Evolutionary conservation across 1,139 yeast species (phyloP).

Genomic region (Candida sp.): DNA sequence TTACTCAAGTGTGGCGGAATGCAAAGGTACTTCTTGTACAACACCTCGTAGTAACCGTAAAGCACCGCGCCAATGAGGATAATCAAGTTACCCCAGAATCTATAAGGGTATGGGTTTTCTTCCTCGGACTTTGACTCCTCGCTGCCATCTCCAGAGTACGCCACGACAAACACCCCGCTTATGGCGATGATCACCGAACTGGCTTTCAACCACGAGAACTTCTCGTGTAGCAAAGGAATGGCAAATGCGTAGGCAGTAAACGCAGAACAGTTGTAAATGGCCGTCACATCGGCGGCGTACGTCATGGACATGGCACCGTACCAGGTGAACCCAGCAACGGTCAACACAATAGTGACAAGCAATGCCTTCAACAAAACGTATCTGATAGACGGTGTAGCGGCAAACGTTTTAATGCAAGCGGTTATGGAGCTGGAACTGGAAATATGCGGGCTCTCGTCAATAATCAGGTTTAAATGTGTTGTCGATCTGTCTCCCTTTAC

Average conservation of each 20-base stretch:
- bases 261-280: constrained; percentile 89
- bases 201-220: constrained; percentile 66
- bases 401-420: constrained; percentile 39
- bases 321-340: constrained; percentile 86
- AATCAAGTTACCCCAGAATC: constrained; percentile 72
- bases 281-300: constrained; percentile 86
- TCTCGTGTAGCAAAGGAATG: constrained; percentile 71
- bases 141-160: constrained; percentile 64
- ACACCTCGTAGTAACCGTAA: constrained; percentile 86
- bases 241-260: constrained; percentile 89
- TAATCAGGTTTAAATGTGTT: constrained; percentile 34
- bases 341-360: constrained; percentile 59
- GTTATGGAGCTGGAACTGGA: constrained; percentile 41
- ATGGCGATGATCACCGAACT: constrained; percentile 75
- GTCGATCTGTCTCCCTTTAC: constrained; percentile 40
- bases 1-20: constrained; percentile 62
- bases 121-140: constrained; percentile 17
- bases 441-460: constrained; percentile 46
- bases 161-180: constrained; percentile 77
- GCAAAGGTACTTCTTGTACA: constrained; percentile 77
- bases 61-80: constrained; percentile 81
- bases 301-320: constrained; percentile 83
- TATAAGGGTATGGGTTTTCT: constrained; percentile 52
- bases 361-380: constrained; percentile 51
- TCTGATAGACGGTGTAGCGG: constrained; percentile 47